phyloP scores from a whole-genome alignment of 164 flowering plant genomes.

The Aristolochia californica region DNA sequence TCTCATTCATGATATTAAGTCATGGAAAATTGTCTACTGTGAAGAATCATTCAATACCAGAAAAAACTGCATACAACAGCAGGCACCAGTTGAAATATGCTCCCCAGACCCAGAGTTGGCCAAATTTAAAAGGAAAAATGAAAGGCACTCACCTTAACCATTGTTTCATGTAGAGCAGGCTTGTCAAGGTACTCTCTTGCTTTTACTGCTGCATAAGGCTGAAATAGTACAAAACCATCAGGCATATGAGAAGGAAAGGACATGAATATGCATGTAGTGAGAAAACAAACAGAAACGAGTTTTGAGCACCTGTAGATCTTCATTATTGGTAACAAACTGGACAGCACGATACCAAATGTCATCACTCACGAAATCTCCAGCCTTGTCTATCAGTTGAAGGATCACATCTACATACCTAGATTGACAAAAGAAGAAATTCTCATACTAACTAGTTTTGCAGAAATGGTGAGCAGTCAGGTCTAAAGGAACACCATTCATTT shows the following conservation, averaged over 20 bases:
- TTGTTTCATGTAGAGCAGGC: constrained; percentile 96
- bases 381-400: constrained; percentile 98
- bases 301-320: constrained; percentile 81
- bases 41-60: neutral
- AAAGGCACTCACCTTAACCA: constrained; percentile 77
- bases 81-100: neutral
- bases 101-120: neutral
- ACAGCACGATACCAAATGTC: constrained; percentile 99
- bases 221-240: constrained; percentile 14
- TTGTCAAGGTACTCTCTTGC: constrained; percentile 95
- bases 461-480: too few species aligned
- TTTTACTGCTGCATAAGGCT: constrained; percentile 98
- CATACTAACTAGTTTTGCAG: neutral
- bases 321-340: constrained; percentile 96
- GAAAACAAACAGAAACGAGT: neutral
- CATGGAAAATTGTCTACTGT: neutral
- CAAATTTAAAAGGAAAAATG: neutral
- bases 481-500: too few species aligned
- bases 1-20: neutral
- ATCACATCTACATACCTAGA: constrained; percentile 98
- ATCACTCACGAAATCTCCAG: constrained; percentile 99
- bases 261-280: neutral
- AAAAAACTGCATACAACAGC: too few species aligned
- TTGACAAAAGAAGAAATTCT: constrained; percentile 5
- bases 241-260: constrained; percentile 3